Base-by-base conservation (phyloP, 306 rosid genomes). In the Oemleria cerasiformis region DNA sequence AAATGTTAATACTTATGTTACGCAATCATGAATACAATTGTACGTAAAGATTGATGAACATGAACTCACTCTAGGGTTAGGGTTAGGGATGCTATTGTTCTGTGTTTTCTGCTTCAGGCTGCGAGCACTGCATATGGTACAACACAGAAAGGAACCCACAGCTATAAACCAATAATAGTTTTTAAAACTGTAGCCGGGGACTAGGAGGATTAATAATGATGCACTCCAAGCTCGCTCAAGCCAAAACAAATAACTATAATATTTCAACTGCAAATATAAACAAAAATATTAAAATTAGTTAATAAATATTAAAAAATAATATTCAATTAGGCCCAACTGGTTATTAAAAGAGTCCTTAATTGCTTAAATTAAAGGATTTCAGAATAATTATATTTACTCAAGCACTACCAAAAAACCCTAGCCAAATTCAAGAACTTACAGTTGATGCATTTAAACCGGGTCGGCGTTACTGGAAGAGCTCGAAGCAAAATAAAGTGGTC, bases 51-150 rank as follows among this genome's bases (percentile, higher is more conserved):
- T 23, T 56, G 5, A 23, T 57, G 40, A 16, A 57, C 11, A 25
- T 9, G 71, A 30, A 67, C 71, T 48, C 44, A 67, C 71, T 48
- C 43, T 48, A 48, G 43, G 45, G 17, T n/a, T 66, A 66, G 43
- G 71, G 43, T 7, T 55, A 21, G 13, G 3, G 63, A 23, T 25
- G 39, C 17, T 4, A 5, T 67, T 34, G 17, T 49, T n/a, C 34
- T 4, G 59, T 9, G 36, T 14, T n/a, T 20, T 41, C 20, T 30
- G 72, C 25, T 34, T 16, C 2, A 50, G 4, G 21, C 10, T 36
- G 10, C 4, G 17, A 34, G 17, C 54, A 50, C 30, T 48, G 59
- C 30, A 9, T 34, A 17, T 5, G 59, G 44, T 47, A 5, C 44
- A 66, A 23, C 5, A 4, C 58, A 9, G 10, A 39, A 47, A 66